phyloP scores from a whole-genome alignment of 2,329 filamentous ascomycete genomes.

The Sporothrix schenckii region DNA sequence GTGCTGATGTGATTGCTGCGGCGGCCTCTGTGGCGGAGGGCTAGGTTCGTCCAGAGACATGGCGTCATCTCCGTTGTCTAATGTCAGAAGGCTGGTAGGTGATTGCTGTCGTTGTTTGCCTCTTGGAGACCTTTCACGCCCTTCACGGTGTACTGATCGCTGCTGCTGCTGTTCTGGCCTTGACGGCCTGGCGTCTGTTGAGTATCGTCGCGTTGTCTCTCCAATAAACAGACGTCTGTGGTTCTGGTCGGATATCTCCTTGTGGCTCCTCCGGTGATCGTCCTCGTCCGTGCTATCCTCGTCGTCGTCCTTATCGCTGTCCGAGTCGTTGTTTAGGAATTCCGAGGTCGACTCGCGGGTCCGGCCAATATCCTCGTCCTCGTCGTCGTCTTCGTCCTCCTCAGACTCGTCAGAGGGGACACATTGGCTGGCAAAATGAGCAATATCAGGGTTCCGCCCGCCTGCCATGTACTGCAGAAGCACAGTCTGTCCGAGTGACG shows the following conservation, averaged over 20 bases:
- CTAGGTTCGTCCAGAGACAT: slow-evolving; percentile 30
- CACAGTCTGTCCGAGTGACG: slow-evolving; percentile 66
- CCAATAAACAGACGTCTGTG: not conserved
- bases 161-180: not conserved
- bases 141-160: not conserved
- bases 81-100: not conserved
- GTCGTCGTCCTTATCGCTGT: slow-evolving; percentile 2
- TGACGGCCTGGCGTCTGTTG: not conserved
- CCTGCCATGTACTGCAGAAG: slow-evolving; percentile 66
- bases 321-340: slow-evolving; percentile 1
- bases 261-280: not conserved
- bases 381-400: slow-evolving; percentile 20
- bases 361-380: slow-evolving; percentile 7
- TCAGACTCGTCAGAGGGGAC: slow-evolving; percentile 47
- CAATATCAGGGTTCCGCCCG: slow-evolving; percentile 67
- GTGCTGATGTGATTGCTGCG: not conserved
- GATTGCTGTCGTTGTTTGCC: not conserved
- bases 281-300: not conserved
- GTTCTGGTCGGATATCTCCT: not conserved
- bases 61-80: slow-evolving; percentile 37
- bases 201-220: not conserved
- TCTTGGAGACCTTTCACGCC: not conserved
- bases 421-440: slow-evolving; percentile 56
- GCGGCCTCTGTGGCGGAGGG: slow-evolving; percentile 10
- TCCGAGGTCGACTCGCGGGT: slow-evolving; percentile 13